phyloP scores from a whole-genome alignment of 2,329 filamentous ascomycete species.

The Penicillium verrucosum region DNA sequence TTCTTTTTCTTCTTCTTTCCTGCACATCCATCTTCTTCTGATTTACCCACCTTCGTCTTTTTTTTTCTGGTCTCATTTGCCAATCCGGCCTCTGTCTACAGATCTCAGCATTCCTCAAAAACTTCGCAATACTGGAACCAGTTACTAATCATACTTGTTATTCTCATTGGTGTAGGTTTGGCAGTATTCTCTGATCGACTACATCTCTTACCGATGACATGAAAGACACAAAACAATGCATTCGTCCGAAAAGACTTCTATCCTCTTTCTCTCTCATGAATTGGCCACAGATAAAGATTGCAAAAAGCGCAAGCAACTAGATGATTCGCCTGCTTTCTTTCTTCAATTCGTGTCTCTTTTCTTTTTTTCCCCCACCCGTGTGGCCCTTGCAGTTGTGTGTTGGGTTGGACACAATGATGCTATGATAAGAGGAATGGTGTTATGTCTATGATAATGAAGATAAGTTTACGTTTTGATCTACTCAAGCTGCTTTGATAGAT shows the following conservation, averaged over 20 bases:
- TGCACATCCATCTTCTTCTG: background rate
- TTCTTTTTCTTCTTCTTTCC: constrained; percentile 10
- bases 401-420: constrained; percentile 19
- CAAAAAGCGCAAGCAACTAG: constrained; percentile 11
- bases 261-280: constrained; percentile 4
- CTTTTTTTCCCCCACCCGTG: constrained; percentile 10
- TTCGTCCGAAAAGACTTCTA: constrained; percentile 2
- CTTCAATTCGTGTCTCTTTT: constrained; percentile 8
- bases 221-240: constrained; percentile 13
- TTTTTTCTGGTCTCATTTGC: constrained; percentile 16
- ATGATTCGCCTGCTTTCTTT: constrained; percentile 5
- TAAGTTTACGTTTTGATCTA: constrained; percentile 15
- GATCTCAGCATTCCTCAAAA: constrained; percentile 20
- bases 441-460: constrained; percentile 27
- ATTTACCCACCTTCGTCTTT: background rate
- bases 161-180: constrained; percentile 43
- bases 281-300: constrained; percentile 6
- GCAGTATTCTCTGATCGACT: constrained; percentile 44
- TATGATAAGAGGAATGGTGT: constrained; percentile 26
- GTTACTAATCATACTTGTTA: constrained; percentile 35
- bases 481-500: background rate
- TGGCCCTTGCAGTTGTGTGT: constrained; percentile 7
- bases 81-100: constrained; percentile 22
- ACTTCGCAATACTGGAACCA: constrained; percentile 21
- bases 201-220: constrained; percentile 13